Evolutionary conservation across 1,284 basidiomycete species (phyloP), one percentile per base, ranked within the genome.

Genomic region (Heterobasidion occidentale): DNA sequence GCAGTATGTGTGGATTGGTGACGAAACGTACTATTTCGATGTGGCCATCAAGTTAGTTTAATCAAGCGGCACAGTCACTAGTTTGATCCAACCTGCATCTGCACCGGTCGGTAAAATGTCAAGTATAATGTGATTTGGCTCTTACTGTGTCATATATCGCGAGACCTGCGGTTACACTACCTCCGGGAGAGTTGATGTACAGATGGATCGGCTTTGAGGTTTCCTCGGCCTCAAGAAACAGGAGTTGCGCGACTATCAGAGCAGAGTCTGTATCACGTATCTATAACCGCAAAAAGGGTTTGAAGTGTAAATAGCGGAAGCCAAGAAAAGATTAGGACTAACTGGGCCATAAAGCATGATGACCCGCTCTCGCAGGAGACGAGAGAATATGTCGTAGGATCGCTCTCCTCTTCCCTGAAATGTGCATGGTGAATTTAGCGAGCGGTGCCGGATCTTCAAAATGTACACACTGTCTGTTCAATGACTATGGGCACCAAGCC

Each of bases 281-380:
- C 93, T 95, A 62, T 27, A 50, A 14, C 35, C 55, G 56, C 52
- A 58, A 58, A 55, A n/a, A 36, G 12, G 27, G 12, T 48, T 49
- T 52, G 27, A 49, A 60, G 53, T 52, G 44, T 60, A 47, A 55
- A 57, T 53, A 55, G 54, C 62, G 36, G 36, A 56, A 17, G 19
- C 27, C 27, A 27, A 5, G 5, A 27, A 27, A 27, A 27, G 27
- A 27, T 27, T 15, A 19, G 17, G 46, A 72, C 86, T 64, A 66
- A 94, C 93, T n/a, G 91, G 86, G 33, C 93, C 94, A 62, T 90
- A 88, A 46, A 97, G 78, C 87, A 96, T 96, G 63, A 97, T 89
- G 42, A 97, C 93, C 52, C 94, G 82, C 68, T 97, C 94, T 61
- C 91, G 78, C 53, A 97, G 76, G 53, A 97, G 77, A 34, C 94